phyloP scores from a whole-genome alignment of 2,329 filamentous ascomycete genomes.

The Cladophialophora chaetospira region DNA sequence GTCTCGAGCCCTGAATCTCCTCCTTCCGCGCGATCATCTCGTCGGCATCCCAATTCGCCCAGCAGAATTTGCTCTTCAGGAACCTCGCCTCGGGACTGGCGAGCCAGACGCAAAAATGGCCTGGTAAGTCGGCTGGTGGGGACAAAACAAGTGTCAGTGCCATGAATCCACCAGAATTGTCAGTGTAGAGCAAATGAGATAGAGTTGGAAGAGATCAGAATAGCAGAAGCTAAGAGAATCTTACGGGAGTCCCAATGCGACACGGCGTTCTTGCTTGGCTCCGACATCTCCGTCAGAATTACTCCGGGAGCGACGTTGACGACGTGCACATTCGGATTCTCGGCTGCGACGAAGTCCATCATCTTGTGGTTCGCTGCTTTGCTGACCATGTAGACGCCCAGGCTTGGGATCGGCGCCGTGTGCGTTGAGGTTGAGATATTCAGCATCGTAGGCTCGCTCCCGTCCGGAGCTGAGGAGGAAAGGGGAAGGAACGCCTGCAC shows the following conservation, averaged over 20 bases:
- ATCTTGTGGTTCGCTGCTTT: constrained; percentile 75
- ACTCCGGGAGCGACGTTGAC: constrained; percentile 30
- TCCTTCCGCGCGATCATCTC: constrained; percentile 45
- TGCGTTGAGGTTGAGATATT: background rate
- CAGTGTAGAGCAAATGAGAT: no score
- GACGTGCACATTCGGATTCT: constrained; percentile 26
- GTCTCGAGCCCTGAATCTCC: constrained; percentile 36
- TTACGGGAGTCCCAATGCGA: constrained; percentile 7
- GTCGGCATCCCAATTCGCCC: constrained; percentile 46
- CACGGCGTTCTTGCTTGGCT: constrained; percentile 8
- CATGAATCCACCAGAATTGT: no score
- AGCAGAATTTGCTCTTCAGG: constrained; percentile 42
- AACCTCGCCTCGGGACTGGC: constrained; percentile 43
- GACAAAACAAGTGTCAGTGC: no score
- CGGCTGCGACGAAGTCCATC: constrained; percentile 83
- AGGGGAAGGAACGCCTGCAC: constrained; percentile 8
- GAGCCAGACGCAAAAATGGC: constrained; percentile 42
- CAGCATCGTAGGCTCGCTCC: background rate
- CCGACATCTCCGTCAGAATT: constrained; percentile 30
- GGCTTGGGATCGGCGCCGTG: background rate
- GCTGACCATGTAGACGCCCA: background rate
- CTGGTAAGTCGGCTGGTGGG: constrained; percentile 27
- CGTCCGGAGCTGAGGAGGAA: background rate
- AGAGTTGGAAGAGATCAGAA: background rate
- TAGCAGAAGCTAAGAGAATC: background rate